Conservation (phyloP, 2,329 filamentous ascomycete genomes). For the Bipolaris oryzae region DNA sequence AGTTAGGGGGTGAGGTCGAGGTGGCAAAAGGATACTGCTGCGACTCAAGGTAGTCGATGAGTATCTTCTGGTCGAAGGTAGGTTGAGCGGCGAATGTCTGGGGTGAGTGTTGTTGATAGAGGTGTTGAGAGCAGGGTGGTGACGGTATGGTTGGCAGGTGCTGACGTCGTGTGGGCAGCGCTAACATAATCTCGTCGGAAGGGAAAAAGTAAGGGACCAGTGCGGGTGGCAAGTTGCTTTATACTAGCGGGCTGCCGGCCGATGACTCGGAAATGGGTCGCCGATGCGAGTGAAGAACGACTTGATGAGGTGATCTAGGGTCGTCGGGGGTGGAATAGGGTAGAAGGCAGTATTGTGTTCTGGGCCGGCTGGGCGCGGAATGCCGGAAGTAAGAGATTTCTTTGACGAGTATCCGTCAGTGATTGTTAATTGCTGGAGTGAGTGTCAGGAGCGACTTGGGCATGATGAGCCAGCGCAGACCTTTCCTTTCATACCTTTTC, state of each 20-base stretch:
- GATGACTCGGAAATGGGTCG: conserved; percentile 40
- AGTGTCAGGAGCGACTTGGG: conserved; percentile 32
- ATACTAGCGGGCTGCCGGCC: conserved; percentile 41
- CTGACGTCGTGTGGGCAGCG: conserved; percentile 47
- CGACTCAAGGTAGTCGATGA: conserved; percentile 47
- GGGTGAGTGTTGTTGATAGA: conserved; percentile 38
- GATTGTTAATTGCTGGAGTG: conserved; percentile 47
- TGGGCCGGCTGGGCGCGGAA: conserved; percentile 35
- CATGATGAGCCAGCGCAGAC: conserved; percentile 29
- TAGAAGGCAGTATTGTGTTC: conserved; percentile 25
- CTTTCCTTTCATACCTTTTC: conserved; percentile 33
- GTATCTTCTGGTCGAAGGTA: conserved; percentile 42
- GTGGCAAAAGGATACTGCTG: conserved; percentile 39
- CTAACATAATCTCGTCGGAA: conserved; percentile 45
- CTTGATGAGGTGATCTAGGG: conserved; percentile 44
- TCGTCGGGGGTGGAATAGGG: conserved; percentile 34
- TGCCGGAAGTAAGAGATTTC: conserved; percentile 30
- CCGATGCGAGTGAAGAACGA: conserved; percentile 28
- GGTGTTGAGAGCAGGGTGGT: conserved; percentile 38
- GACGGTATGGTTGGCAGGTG: conserved; percentile 41
- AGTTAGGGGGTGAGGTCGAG: conserved; percentile 21
- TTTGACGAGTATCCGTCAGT: conserved; percentile 21
- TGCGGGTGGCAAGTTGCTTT: conserved; percentile 48
- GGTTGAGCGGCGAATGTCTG: conserved; percentile 34
- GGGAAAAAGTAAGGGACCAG: conserved; percentile 39